These are phyloP conservation scores for Starmera caribaea DNA, from an alignment of 805 yeast genomes.

Conservation along the genomic window DNA sequence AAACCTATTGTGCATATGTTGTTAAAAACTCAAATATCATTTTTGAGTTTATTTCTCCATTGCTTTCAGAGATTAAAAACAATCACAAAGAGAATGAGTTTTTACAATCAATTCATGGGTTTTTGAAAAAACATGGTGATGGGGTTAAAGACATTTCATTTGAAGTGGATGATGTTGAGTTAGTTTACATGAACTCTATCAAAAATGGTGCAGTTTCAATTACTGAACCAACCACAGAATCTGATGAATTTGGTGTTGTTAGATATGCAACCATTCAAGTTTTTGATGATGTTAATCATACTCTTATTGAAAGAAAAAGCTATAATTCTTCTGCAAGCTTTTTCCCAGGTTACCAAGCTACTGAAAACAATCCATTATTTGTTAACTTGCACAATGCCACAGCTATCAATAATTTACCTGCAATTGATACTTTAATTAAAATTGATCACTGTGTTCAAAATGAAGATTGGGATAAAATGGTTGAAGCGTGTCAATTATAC, in stretches of 20 bases:
- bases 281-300: conserved; percentile 60
- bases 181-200: conserved; percentile 36
- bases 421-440: conserved; percentile 27
- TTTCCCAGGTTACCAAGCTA: conserved; percentile 37
- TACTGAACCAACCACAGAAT: conserved; percentile 16
- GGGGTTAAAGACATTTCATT: conserved; percentile 75
- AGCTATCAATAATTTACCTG: conserved; percentile 17
- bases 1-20: conserved; percentile 47
- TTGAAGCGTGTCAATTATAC: conserved; percentile 47
- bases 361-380: conserved; percentile 1
- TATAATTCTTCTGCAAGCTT: conserved; percentile 31
- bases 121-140: conserved; percentile 56
- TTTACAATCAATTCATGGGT: conserved; percentile 32
- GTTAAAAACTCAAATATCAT: conserved; percentile 44
- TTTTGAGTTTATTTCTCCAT: conserved; percentile 35
- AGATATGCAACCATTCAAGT: conserved; percentile 41
- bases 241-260: conserved; percentile 43
- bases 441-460: conserved; percentile 83
- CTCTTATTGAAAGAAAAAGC: conserved; percentile 39
- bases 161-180: conserved; percentile 41
- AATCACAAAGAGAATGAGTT: conserved; percentile 6
- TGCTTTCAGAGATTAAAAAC: conserved; percentile 18
- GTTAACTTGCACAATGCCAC: conserved; percentile 4
- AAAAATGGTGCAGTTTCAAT: conserved; percentile 40
- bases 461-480: conserved; percentile 62